Base-by-base conservation (phyloP, 73 alveolate species). In the Halteria grandinella region DNA sequence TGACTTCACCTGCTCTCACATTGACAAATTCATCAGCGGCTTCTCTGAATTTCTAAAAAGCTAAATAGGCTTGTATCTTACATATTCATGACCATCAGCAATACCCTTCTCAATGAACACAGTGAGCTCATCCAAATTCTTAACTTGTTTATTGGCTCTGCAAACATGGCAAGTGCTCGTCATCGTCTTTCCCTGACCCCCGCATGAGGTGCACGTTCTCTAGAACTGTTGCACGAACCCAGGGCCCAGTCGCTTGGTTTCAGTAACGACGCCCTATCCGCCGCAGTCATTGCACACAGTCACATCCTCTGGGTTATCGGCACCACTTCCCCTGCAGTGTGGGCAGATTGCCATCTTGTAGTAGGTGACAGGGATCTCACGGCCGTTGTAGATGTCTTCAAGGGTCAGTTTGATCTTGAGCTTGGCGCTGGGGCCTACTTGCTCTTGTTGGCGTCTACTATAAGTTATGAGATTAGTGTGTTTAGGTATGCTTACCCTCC, bases 321-420 rank as follows among this genome's bases (percentile, higher is more conserved):
- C 98, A 24, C 98, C 98, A 53, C 91, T 77, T n/a, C 98, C 98
- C 41, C 98, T 45, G 58, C 98, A 92, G 80, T 92, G 94, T 18
- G 98, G 96, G 37, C 98, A 92, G 62, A 92, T 66, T 31, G 86
- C 85, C 78, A 78, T 53, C 69, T 91, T 86, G 23, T 92, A 85
- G 49, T 89, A 79, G 24, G 90, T 85, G 47, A 92, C 57, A 29
- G 91, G 93, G 55, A 85, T 60, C 76, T 92, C 98, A 57, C 73
- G 85, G 12, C 98, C 98, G 58, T 79, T 89, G 74, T 89, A 92
- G 43, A 92, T 73, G 59, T 92, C 98, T 55, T 89, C 94, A 55
- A 92, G 72, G 20, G 96, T 69, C 33, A 87, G 91, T 63, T 91
- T 52, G 18, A 92, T 69, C 51, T 85, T 92, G 20, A 92, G 77